Evolutionary conservation across 2,329 filamentous ascomycete species (phyloP).

Genomic region (Phaeosphaeriaceae sp.): DNA sequence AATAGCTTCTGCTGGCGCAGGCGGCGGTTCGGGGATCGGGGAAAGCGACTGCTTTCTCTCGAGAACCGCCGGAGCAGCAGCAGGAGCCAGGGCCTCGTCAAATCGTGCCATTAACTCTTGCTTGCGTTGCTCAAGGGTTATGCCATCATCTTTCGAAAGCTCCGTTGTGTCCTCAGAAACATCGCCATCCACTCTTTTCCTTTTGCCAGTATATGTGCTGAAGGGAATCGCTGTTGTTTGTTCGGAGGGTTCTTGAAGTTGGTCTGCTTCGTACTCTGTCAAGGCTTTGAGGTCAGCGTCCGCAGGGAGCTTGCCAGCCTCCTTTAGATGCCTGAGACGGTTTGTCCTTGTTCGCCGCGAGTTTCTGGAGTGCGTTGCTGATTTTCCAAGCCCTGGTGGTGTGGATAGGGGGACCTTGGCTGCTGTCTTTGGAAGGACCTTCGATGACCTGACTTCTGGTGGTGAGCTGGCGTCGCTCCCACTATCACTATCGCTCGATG

Average conservation of each 20-base stretch:
- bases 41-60: not conserved
- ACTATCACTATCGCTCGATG: conserved; percentile 47
- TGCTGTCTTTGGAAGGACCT: conserved; percentile 11
- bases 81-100: conserved; percentile 5
- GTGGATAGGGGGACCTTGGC: not conserved
- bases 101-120: conserved; percentile 31
- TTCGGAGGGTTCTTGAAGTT: not conserved
- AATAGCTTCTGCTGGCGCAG: not conserved
- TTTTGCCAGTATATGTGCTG: conserved; percentile 22
- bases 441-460: conserved; percentile 33
- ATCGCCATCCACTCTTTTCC: conserved; percentile 32
- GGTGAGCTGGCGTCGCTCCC: conserved; percentile 46
- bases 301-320: conserved; percentile 58
- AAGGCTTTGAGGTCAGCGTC: conserved; percentile 61
- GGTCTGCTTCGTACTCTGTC: conserved; percentile 53
- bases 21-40: not conserved
- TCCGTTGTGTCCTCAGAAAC: not conserved
- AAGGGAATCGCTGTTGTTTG: conserved; percentile 8
- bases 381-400: conserved; percentile 52
- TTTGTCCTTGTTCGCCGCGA: conserved; percentile 58
- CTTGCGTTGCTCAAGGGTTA: conserved; percentile 30
- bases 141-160: conserved; percentile 4
- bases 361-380: conserved; percentile 63
- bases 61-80: conserved; percentile 2
- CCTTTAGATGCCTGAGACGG: conserved; percentile 60